Evolutionary conservation across 1,139 yeast species (phyloP), one percentile per base, ranked within the genome.

Genomic region (Sugiyamaella japonica): DNA sequence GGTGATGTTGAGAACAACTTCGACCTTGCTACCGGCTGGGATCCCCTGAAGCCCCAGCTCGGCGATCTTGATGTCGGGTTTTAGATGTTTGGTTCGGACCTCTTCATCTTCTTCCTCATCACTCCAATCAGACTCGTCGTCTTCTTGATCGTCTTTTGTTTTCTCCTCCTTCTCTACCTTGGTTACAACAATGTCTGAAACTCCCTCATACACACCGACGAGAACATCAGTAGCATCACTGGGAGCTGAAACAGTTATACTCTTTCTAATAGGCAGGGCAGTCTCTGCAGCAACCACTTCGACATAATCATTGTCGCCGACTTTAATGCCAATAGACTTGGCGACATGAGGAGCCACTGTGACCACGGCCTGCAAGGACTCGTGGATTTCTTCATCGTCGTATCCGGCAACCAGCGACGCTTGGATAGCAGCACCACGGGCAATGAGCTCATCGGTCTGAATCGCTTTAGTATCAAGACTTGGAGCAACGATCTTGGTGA

Each of bases 391-490:
- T 53, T 87, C 95, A 57, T 81, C 89, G 68, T 91, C 98, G 66
- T 86, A 89, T 53, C 83, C 77, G 66, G 89, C 88, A 62, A 91
- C 80, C 70, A 95, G 77, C 42, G 96, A 83, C 51, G 97, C 99
- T 79, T 95, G 99, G 70, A 93, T 81, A 58, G 99, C 97, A 59
- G 97, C 96, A 75, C 99, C 99, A 70, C 96, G 86, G 62, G 96
- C 85, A 62, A 86, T 79, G 68, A 90, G 80, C 76, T 95, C 99
- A 66, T 89, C 83, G 59, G 99, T 97, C 76, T 86, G 84, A 59
- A 86, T 70, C 55, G 96, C 90, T 73, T 87, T 87, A 61, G 87
- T 64, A 70, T 86, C 90, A 57, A 81, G 69, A 29, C 88, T 77
- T 63, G 98, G 96, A 25, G 98, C 85, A 60, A 85, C 78, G 56